Evolutionary conservation across 805 yeast species (phyloP).

Genomic region (Ogataea saltuana): DNA sequence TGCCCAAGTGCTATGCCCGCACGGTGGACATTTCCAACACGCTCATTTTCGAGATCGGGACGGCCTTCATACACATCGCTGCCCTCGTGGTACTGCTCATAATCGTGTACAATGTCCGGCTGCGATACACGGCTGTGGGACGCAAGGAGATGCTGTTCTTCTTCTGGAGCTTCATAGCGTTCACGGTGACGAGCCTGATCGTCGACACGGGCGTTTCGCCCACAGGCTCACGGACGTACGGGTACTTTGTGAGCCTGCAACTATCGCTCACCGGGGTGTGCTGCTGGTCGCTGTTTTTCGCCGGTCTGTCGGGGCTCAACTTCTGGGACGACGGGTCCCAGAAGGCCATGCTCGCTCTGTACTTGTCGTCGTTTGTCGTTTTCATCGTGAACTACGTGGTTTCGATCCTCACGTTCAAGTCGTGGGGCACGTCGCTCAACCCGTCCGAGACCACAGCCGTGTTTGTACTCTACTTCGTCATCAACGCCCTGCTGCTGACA

Average conservation of each 20-base stretch:
- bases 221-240: conserved; percentile 72
- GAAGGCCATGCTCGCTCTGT: conserved; percentile 57
- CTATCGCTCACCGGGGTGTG: conserved; percentile 70
- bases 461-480: conserved; percentile 66
- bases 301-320: conserved; percentile 83
- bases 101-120: conserved; percentile 73
- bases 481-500: conserved; percentile 67
- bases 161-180: conserved; percentile 57
- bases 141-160: conserved; percentile 80
- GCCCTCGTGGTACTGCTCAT: conserved; percentile 63
- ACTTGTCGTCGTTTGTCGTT: conserved; percentile 53
- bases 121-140: conserved; percentile 94
- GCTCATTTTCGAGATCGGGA: conserved; percentile 84
- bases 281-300: conserved; percentile 66
- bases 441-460: conserved; percentile 61
- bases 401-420: conserved; percentile 70
- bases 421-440: conserved; percentile 54
- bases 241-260: conserved; percentile 83
- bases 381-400: conserved; percentile 68
- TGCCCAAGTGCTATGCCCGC: conserved; percentile 81
- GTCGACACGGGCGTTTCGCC: conserved; percentile 94
- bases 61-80: conserved; percentile 81
- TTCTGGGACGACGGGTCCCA: conserved; percentile 93
- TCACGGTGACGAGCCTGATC: conserved; percentile 65
- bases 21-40: conserved; percentile 89